Evolutionary conservation across 2,329 filamentous ascomycete genomes (phyloP), one percentile per base, ranked within the genome.

Genomic region (Elsinoe ampelina): DNA sequence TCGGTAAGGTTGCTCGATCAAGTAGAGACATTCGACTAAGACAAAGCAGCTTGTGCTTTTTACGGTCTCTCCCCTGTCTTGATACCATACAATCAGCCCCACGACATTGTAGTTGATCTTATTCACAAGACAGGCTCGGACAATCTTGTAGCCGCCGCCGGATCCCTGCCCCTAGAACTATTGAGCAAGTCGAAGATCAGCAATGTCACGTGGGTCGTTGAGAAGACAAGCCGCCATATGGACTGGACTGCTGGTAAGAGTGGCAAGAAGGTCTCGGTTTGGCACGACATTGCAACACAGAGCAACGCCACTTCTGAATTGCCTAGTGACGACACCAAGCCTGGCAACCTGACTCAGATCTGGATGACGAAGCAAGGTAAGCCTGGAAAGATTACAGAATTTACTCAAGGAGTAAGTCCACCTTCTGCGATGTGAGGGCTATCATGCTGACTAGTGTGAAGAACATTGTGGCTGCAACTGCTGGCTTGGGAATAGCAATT

Each of bases 241-340:
- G 91, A 95, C 71, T 98, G 92, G 91, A 91, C 89, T 64, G 88
- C 92, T 67, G 82, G 91, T 1, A 90, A 91, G 10, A 81, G 86
- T 66, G 86, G 87, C 54, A 84, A 85, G 57, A 85, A 85, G 13
- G 87, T 96, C 13, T 81, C 84, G n/a, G 93, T 92, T 12, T 98
- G 92, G 91, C 88, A 95, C 66, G 88, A 96, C 59, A 80, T 97
- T 55, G 75, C 96, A 22, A 82, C 78, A 79, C 61, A 81, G 83
- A 15, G 72, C 75, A 26, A 74, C 55, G 77, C 80, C 36, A 80
- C 78, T 41, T 73, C 73, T 6, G 81, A 88, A 17, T 76, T 95
- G 11, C 88, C 88, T 1, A 72, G 78, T 8, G 72, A 80, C 52
- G 80, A 83, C 39, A 66, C 68, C 1, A 72, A 71, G 26, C 70